phyloP scores from a whole-genome alignment of 176 grass and related monocot genomes.

The Oryza punctata region DNA sequence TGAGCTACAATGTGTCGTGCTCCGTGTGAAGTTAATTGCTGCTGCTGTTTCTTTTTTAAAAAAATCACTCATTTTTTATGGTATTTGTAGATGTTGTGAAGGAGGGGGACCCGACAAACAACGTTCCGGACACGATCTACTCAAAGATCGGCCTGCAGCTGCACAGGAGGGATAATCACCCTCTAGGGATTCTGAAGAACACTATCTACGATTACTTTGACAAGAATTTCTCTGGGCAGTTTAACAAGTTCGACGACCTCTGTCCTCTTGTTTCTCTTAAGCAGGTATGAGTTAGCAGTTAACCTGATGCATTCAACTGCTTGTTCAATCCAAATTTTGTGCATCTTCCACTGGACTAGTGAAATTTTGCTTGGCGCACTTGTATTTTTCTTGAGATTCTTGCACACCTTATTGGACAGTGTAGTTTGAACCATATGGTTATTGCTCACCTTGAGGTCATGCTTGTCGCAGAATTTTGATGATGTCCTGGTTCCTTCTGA shows the following conservation, averaged over 20 bases:
- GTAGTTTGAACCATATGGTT: constrained; percentile 6
- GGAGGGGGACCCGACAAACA: constrained; percentile 86
- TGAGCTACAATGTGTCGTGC: neutral
- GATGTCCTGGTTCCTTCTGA: constrained; percentile 89
- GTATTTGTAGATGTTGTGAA: constrained; percentile 73
- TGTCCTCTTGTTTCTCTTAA: constrained; percentile 88
- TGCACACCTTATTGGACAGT: neutral
- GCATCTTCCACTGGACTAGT: neutral
- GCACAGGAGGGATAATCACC: constrained; percentile 87
- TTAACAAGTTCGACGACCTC: constrained; percentile 92
- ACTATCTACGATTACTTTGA: constrained; percentile 86
- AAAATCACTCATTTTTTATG: neutral
- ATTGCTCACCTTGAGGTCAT: constrained; percentile 28
- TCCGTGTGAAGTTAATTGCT: neutral
- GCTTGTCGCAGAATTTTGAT: constrained; percentile 79
- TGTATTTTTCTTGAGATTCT: neutral
- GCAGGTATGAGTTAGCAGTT: constrained; percentile 51
- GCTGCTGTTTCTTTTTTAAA: neutral
- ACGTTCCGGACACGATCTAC: constrained; percentile 82
- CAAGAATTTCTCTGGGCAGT: constrained; percentile 59
- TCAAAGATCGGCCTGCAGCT: constrained; percentile 86
- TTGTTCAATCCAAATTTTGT: neutral
- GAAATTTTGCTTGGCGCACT: neutral
- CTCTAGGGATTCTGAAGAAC: constrained; percentile 92
- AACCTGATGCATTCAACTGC: neutral